Base-by-base conservation (phyloP, 257 asterid species). In the Cordia subcordata region DNA sequence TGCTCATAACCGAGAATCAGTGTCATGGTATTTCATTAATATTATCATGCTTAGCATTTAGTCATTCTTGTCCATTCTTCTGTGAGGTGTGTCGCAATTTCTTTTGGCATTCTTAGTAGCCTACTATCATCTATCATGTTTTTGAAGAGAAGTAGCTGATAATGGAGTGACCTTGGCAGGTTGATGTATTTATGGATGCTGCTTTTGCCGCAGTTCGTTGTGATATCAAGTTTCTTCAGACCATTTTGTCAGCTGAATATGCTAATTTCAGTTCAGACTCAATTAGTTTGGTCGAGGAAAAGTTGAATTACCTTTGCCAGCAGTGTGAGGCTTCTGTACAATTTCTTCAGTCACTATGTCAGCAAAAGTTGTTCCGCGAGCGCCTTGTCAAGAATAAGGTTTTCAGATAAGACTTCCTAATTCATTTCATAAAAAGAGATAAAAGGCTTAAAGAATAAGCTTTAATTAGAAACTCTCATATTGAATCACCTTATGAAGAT, bases 291-390 rank as follows among this genome's bases (percentile, higher is more conserved):
- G 79, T 77, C 60, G 90, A 80, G 71, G 94, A 85, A 62, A 79
- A 77, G 37, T 66, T 86, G 79, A 80, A 80, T 71, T 87, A 87
- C 72, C 89, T 93, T 63, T 89, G 91, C 86, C 96, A 89, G 79
- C 99, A 89, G 74, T 88, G 99, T 37, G 96, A 88, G 72, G 87
- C 95, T 56, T 88, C 99, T 65, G 77, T 92, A 65, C 96, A 89
- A 67, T 88, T 92, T 72, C 85, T 92, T 62, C 90, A 84, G 71
- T 86, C 87, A 49, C 69, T 87, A 61, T 89, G 96, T 75, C 97
- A 89, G 65, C 99, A 89, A 63, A 93, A 93, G 68, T 61, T 74
- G 64, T 87, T 93, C 73, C 77, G 94, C 40, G 97, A 93, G 71
- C 81, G 88, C 56, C 74, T 90, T 67, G 92, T 93, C 57, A 83